These are phyloP conservation scores for Xylaria nigripes DNA, from an alignment of 495 filamentous ascomycete species.

Conservation along the genomic window DNA sequence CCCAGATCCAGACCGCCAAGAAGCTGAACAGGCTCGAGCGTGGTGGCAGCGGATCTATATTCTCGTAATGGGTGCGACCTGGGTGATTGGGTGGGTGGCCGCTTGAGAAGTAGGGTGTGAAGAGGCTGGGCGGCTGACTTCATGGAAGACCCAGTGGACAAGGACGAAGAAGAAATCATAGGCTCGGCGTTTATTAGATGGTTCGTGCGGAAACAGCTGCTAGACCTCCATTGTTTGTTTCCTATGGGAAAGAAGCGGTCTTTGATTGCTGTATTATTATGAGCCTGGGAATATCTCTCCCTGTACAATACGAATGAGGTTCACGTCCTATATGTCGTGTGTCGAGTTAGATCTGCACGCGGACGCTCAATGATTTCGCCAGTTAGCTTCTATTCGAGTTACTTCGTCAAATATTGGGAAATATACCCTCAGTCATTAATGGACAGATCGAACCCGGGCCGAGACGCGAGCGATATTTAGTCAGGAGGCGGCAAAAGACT, in stretches of 20 bases:
- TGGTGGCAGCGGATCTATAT: constrained; percentile 48
- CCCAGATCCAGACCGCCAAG: constrained; percentile 68
- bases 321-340: background rate
- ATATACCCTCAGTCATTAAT: no score
- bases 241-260: background rate
- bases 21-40: constrained; percentile 71
- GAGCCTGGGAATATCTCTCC: background rate
- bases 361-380: no score
- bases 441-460: background rate
- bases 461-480: background rate
- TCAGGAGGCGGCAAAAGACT: background rate
- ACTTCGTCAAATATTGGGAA: no score
- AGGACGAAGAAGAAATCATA: constrained; percentile 1
- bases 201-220: background rate
- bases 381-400: no score
- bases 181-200: background rate
- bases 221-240: background rate
- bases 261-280: constrained; percentile 4
- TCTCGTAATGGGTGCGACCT: no score
- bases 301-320: constrained; percentile 16
- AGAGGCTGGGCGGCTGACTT: background rate
- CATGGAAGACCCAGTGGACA: background rate
- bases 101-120: no score
- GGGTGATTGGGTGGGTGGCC: no score
- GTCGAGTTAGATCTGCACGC: no score